Conservation (phyloP, 176 grass and related monocot species). For the Zizania latifolia region DNA sequence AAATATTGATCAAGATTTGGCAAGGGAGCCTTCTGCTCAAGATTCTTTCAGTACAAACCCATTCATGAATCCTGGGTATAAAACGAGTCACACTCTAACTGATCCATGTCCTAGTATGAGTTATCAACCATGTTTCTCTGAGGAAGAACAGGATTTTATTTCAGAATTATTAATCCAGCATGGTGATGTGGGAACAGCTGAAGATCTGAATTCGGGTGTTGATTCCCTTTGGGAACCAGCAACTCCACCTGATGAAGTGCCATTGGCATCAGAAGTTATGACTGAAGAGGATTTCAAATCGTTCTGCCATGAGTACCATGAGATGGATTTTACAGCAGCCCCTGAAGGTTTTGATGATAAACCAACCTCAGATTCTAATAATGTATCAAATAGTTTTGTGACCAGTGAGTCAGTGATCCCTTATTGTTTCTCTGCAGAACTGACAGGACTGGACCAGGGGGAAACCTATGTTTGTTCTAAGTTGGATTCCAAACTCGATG, state of each 20-base stretch:
- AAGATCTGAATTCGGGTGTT: conserved; percentile 22
- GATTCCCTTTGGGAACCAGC: conserved; percentile 67
- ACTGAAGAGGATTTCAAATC: conserved; percentile 48
- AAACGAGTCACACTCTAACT: conserved; percentile 7
- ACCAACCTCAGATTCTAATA: conserved; percentile 36
- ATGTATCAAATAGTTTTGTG: conserved; percentile 18
- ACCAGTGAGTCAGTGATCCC: conserved; percentile 12
- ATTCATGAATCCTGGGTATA: conserved; percentile 36
- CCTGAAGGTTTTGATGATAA: conserved; percentile 24
- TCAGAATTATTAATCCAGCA: conserved; percentile 39
- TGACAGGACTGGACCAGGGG: conserved; percentile 20
- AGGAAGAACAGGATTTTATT: conserved; percentile 49
- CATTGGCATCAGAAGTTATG: conserved; percentile 43
- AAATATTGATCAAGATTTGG: conserved; percentile 15
- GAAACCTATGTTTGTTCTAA: too few relatives aligned
- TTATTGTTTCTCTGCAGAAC: not conserved
- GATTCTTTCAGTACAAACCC: conserved; percentile 42
- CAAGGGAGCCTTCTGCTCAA: conserved; percentile 23
- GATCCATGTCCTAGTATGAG: conserved; percentile 16
- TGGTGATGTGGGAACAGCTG: conserved; percentile 24
- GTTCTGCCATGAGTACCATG: conserved; percentile 44
- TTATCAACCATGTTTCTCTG: conserved; percentile 27
- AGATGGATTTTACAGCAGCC: conserved; percentile 30
- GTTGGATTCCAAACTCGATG: too few relatives aligned
- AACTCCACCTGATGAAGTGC: conserved; percentile 51